Evolutionary conservation across 768 basidiomycete species (phyloP), one percentile per base, ranked within the genome.

Genomic region (Steccherinum ochraceum): DNA sequence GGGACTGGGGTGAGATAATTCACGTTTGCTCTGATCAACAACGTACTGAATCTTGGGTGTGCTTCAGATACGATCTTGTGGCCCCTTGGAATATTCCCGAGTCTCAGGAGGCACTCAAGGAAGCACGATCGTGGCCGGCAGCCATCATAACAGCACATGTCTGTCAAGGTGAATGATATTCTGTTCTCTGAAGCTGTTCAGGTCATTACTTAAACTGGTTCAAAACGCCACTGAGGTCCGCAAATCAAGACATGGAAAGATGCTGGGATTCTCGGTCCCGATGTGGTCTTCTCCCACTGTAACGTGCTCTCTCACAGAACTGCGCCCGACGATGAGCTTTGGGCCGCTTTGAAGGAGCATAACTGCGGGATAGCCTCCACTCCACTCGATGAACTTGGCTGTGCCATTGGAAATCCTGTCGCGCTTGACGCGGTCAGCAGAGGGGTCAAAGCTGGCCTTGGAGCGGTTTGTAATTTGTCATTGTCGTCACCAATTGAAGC

Each of bases 361-460:
- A 61, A 57, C 0, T 55, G 52, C 2, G 60, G 59, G 4, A 59
- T 67, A 39, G 60, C 60, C 0, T 54, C 63, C 20, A 67, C 65
- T n/a, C 65, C 65, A 0, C 59, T 56, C 40, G 63, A 65, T 26
- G 65, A 67, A 57, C 57, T 67, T 20, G 64, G 64, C 27, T 65
- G 65, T 64, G 64, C 60, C 5, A 64, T 65, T 50, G 65, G 65
- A 11, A 58, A 63, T 25, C 64, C 64, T 2, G 55, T 61, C 23
- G 58, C 57, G 11, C 56, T 61, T 20, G 63, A 67, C n/a, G 62
- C 62, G 11, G 59, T 65, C 25, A 46, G 52, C 30, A 42, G 63
- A 35, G 65, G 65, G 5, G 60, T 67, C 27, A 64, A 58, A 44
- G 63, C 58, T 26, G 63, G 65, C 11, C 52, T 67, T 12, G 65